Evolutionary conservation across 768 basidiomycete species (phyloP).

Genomic region (Tylopilus plumbeoviolaceoides): DNA sequence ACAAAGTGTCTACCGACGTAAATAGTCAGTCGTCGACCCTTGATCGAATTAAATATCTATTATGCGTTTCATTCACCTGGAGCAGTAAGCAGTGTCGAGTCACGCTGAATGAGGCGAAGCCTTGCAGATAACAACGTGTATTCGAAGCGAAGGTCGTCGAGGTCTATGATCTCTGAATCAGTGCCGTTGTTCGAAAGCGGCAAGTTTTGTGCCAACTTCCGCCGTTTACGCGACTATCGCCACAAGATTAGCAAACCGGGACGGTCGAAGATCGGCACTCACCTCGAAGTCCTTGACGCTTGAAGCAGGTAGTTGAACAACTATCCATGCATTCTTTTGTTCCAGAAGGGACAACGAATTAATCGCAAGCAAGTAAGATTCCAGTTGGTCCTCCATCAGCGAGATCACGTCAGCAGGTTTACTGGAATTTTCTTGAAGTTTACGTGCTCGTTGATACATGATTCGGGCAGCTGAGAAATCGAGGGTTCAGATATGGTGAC

Average conservation of each 20-base stretch:
- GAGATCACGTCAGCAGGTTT: conserved; percentile 36
- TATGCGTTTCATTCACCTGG: conserved; percentile 48
- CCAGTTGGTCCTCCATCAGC: conserved; percentile 63
- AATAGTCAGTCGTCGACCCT: conserved; percentile 16
- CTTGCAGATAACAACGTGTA: conserved; percentile 74
- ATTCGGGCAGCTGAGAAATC: conserved; percentile 67
- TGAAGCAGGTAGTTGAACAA: conserved; percentile 54
- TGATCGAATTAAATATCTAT: conserved; percentile 9
- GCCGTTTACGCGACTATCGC: conserved; percentile 62
- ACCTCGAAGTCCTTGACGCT: conserved; percentile 45
- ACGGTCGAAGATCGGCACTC: conserved; percentile 18
- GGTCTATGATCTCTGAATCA: conserved; percentile 72
- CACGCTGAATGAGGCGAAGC: conserved; percentile 66
- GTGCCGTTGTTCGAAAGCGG: conserved; percentile 68
- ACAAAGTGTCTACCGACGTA: conserved; percentile 43
- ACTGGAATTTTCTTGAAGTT: conserved; percentile 50
- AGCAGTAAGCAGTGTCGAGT: conserved; percentile 56
- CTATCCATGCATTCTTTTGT: conserved; percentile 77
- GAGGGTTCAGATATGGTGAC: conserved; percentile 24
- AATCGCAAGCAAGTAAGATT: conserved; percentile 83
- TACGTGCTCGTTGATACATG: conserved; percentile 90
- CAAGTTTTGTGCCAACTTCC: conserved; percentile 67
- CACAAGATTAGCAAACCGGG: conserved; percentile 16
- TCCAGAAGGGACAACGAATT: conserved; percentile 86
- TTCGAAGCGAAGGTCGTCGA: conserved; percentile 77